Evolutionary conservation across 2,329 filamentous ascomycete genomes (phyloP).

Genomic region (Monosporascus sp.): DNA sequence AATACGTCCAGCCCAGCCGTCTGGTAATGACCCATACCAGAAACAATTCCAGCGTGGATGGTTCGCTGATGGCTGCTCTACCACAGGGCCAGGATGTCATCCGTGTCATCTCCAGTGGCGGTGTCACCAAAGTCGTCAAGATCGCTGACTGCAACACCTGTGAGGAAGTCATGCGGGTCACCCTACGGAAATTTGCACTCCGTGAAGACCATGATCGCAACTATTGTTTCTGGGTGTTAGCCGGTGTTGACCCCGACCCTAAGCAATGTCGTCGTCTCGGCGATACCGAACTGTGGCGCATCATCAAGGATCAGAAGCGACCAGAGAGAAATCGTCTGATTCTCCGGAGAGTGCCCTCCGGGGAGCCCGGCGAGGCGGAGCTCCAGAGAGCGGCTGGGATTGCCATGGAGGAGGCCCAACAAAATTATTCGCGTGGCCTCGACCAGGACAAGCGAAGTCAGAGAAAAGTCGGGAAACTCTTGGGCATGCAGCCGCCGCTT

Average conservation of each 20-base stretch:
- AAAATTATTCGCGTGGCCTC: slow-evolving; percentile 61
- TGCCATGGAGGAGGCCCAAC: slow-evolving; percentile 78
- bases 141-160: slow-evolving; percentile 87
- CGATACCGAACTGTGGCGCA: slow-evolving; percentile 83
- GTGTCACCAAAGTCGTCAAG: slow-evolving; percentile 88
- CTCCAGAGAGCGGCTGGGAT: slow-evolving; percentile 83
- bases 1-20: slow-evolving; percentile 55
- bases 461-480: slow-evolving; percentile 80
- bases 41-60: slow-evolving; percentile 79
- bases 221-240: slow-evolving; percentile 93
- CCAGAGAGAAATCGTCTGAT: slow-evolving; percentile 89
- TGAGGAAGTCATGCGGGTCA: slow-evolving; percentile 88
- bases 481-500: slow-evolving; percentile 76
- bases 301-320: slow-evolving; percentile 80
- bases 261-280: slow-evolving; percentile 74
- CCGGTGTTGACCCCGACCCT: slow-evolving; percentile 78
- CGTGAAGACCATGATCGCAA: slow-evolving; percentile 89
- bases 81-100: slow-evolving; percentile 86
- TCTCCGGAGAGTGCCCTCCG: slow-evolving; percentile 84
- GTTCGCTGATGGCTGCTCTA: slow-evolving; percentile 77
- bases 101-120: slow-evolving; percentile 86
- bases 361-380: slow-evolving; percentile 83
- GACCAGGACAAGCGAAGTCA: slow-evolving; percentile 72
- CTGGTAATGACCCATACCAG: slow-evolving; percentile 66
- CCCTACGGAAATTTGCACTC: slow-evolving; percentile 79